Percentiles rank a stretch among this genome's conserved stretches.
phyloP scores from a whole-genome alignment of 768 basidiomycete genomes.

The Porphyrellus cyaneotinctus region DNA sequence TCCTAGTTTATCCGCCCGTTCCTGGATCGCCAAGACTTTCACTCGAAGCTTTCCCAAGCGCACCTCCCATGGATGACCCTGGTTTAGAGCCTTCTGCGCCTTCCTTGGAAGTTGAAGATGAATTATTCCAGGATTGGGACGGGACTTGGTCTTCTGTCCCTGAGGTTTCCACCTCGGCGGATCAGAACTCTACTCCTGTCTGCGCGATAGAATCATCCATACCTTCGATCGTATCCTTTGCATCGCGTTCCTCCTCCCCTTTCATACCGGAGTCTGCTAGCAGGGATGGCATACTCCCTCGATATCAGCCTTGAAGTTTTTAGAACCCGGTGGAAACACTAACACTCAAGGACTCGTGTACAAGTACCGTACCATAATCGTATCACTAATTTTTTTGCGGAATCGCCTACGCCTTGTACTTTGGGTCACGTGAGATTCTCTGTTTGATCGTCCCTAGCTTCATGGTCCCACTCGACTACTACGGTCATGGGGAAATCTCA shows the following conservation, averaged over 20 bases:
- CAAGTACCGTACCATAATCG: conserved; percentile 21
- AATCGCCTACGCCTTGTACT: not conserved
- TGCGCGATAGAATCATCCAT: not conserved
- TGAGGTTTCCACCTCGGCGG: not conserved
- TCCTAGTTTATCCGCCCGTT: conserved; percentile 33
- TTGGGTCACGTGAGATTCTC: conserved; percentile 13
- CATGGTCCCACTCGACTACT: not conserved
- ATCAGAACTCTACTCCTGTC: not conserved
- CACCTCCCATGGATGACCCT: conserved; percentile 29
- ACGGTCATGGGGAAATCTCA: conserved; percentile 85
- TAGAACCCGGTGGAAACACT: not conserved
- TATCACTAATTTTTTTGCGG: conserved; percentile 23
- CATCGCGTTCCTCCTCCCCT: conserved; percentile 2
- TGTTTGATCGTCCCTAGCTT: too few relatives aligned
- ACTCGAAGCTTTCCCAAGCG: conserved; percentile 37
- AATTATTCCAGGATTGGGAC: conserved; percentile 23
- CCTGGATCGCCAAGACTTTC: conserved; percentile 32
- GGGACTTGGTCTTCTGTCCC: conserved; percentile 1
- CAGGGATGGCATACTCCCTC: conserved; percentile 24
- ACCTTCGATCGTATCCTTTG: not conserved
- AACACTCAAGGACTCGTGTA: conserved; percentile 15
- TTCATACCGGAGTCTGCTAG: conserved; percentile 1
- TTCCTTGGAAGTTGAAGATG: conserved; percentile 22
- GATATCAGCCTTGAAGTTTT: conserved; percentile 26
- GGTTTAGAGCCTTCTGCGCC: conserved; percentile 48